Evolutionary conservation across 208 protist species (phyloP), one percentile per base, ranked within the genome.

Genomic region (Crithidia expoeki): DNA sequence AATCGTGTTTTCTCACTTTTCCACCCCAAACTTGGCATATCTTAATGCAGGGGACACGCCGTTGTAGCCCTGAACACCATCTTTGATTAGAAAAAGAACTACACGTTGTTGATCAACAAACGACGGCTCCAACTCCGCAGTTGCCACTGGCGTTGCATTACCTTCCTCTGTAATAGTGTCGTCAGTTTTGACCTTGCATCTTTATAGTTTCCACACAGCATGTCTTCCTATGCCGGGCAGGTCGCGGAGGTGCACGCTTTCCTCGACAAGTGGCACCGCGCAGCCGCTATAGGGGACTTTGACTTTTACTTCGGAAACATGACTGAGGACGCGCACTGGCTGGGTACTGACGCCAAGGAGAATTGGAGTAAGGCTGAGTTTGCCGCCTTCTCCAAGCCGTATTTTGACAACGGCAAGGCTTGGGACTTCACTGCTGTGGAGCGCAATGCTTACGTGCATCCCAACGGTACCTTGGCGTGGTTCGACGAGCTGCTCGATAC

Each of bases 401-500:
- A 36, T 16, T 49, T 64, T 4, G 66, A 62, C 19, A 56, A 58
- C 1, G 47, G 34, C 0, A 4, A 40, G 44, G 34, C 40, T n/a
- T 72, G 67, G 46, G 46, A 58, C 47, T 72, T 57, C 23, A 72
- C 32, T 12, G 46, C 55, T 28, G 56, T 64, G 56, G 25, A 55
- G 55, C 56, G 67, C 21, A 65, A 65, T 23, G 42, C 58, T 17
- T 56, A 55, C 52, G 47, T 64, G 30, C 0, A 25, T 34, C 2
- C 21, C 10, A 30, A 6, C 21, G 56, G 53, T 11, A 64, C 38
- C 7, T 36, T 72, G 7, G 56, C 67, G 3, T 72, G 67, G 36
- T 47, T 72, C 36, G 56, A 72, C 40, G 67, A 72, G 53, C 56
- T 72, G 30, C 67, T 72, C 4, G 56, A 56, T 33, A 65, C 55